Evolutionary conservation across 495 filamentous ascomycete genomes (phyloP).

Genomic region (Penicillium silybi): DNA sequence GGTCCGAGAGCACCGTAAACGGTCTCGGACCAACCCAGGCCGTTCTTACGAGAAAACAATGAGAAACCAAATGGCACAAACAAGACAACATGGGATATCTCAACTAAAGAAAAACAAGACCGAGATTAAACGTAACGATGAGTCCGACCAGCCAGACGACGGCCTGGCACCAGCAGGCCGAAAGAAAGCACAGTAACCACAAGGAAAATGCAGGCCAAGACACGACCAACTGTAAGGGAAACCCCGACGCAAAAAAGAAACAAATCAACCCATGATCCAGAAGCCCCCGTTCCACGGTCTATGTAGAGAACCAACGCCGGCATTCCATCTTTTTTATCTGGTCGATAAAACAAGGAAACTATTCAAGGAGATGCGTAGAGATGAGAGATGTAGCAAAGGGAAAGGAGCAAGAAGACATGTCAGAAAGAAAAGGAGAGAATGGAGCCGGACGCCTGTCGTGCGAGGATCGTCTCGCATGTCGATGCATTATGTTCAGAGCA

Average conservation of each 20-base stretch:
- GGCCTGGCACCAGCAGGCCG: not conserved
- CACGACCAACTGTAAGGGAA: not conserved
- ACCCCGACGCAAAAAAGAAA: not conserved
- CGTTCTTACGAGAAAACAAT: too few species aligned
- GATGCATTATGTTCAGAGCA: constrained; percentile 18
- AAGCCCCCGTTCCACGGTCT: not conserved
- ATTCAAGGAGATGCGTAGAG: not conserved
- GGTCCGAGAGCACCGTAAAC: too few species aligned
- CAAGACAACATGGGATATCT: constrained; percentile 28
- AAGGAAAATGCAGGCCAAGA: not conserved
- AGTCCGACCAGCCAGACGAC: constrained; percentile 4
- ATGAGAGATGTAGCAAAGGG: not conserved
- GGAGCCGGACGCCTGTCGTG: constrained; percentile 10
- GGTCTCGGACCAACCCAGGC: too few species aligned
- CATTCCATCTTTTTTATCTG: not conserved
- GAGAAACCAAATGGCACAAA: too few species aligned
- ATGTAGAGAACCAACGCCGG: not conserved
- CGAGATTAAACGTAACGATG: not conserved
- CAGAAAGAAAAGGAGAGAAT: not conserved
- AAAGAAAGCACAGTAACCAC: constrained; percentile 4
- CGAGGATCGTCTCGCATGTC: not conserved
- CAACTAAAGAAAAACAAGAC: constrained; percentile 11
- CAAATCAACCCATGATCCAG: not conserved
- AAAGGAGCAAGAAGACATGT: not conserved
- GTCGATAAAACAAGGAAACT: not conserved